These are phyloP conservation scores for Vitis rotundifolia DNA, from an alignment of 164 flowering plant genomes.

Conservation along the genomic window DNA sequence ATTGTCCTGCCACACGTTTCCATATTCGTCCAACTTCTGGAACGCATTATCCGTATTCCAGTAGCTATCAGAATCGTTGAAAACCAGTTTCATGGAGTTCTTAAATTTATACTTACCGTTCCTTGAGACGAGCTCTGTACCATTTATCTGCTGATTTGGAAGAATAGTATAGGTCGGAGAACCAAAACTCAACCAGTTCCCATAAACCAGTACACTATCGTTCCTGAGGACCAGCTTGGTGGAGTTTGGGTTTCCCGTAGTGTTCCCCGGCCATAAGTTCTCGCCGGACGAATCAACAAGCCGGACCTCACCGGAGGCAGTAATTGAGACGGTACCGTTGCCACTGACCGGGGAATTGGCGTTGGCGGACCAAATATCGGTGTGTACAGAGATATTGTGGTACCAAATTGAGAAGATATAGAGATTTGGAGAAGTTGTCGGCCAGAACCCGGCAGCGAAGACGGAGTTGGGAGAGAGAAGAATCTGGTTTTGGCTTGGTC, in stretches of 20 bases:
- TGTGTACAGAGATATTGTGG: constrained; percentile 18
- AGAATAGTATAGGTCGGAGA: constrained; percentile 56
- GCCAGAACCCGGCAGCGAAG: constrained; percentile 70
- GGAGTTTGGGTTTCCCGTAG: constrained; percentile 10
- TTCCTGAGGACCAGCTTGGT: constrained; percentile 28
- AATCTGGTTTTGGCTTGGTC: constrained; percentile 34
- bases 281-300: constrained; percentile 24
- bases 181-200: constrained; percentile 51
- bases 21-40: constrained; percentile 24
- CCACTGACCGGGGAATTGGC: constrained; percentile 22
- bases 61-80: constrained; percentile 31
- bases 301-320: constrained; percentile 39
- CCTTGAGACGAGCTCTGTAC: constrained; percentile 25
- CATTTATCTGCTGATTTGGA: constrained; percentile 40
- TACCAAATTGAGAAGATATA: constrained; percentile 67
- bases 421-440: constrained; percentile 17
- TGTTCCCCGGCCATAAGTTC: constrained; percentile 21
- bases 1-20: constrained; percentile 21
- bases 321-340: constrained; percentile 36
- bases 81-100: constrained; percentile 24
- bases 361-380: constrained; percentile 52
- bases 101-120: constrained; percentile 40
- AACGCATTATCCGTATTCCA: constrained; percentile 22
- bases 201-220: constrained; percentile 45
- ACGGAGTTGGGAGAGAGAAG: constrained; percentile 55